These are phyloP conservation scores for Coemansia sp. DNA, from an alignment of 192 early-diverging fungal species.

Conservation along the genomic window DNA sequence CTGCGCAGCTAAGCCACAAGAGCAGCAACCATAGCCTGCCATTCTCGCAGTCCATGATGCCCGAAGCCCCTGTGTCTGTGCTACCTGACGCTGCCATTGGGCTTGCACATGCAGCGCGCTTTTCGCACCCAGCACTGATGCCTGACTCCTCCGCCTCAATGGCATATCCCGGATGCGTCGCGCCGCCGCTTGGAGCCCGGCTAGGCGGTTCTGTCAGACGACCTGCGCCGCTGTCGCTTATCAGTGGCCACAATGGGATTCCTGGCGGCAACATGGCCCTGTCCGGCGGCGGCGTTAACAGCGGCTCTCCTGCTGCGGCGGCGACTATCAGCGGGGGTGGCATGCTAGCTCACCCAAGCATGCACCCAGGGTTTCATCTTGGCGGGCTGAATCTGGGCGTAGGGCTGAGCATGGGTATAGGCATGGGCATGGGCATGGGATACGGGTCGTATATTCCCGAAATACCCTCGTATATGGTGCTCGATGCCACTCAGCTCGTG, in stretches of 20 bases:
- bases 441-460: slow-evolving; percentile 42
- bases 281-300: background rate
- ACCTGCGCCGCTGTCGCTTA: slow-evolving; percentile 40
- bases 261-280: background rate
- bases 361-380: slow-evolving; percentile 1
- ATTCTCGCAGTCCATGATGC: background rate
- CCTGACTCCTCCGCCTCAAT: background rate
- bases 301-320: background rate
- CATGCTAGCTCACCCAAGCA: background rate
- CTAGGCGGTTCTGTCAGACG: slow-evolving; percentile 18
- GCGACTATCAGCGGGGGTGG: background rate
- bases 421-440: slow-evolving; percentile 14
- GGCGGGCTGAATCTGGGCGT: slow-evolving; percentile 12
- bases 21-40: slow-evolving; percentile 5
- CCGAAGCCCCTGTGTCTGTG: background rate
- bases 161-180: slow-evolving; percentile 7
- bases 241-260: slow-evolving; percentile 12
- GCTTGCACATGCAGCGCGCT: background rate
- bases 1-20: slow-evolving; percentile 5
- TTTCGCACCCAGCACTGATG: background rate
- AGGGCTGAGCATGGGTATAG: slow-evolving; percentile 12
- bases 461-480: slow-evolving; percentile 49
- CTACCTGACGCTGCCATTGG: background rate
- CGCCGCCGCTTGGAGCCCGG: slow-evolving; percentile 7
- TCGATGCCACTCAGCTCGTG: slow-evolving; percentile 37